Evolutionary conservation across 2,329 filamentous ascomycete species (phyloP).

Genomic region (Nemania sp.): DNA sequence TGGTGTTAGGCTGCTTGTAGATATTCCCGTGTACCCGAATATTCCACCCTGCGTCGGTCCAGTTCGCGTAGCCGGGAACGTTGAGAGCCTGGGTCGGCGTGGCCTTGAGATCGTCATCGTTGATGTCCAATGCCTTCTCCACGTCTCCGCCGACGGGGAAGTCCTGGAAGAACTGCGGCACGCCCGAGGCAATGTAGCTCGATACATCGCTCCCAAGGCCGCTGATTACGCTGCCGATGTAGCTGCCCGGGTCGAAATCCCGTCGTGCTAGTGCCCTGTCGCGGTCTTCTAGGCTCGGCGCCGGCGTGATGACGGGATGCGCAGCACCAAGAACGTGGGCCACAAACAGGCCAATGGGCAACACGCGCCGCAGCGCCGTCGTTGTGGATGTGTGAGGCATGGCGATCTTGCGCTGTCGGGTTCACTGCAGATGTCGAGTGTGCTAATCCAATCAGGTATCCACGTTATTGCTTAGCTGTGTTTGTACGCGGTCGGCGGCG

Average conservation of each 20-base stretch:
- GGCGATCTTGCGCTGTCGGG: too few relatives aligned
- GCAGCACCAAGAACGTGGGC: constrained; percentile 31
- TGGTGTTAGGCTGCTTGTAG: constrained; percentile 76
- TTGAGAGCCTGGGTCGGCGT: constrained; percentile 72
- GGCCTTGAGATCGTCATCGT: constrained; percentile 60
- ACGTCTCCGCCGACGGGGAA: constrained; percentile 66
- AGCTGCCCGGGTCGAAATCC: constrained; percentile 50
- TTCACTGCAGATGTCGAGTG: too few relatives aligned
- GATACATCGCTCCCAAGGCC: constrained; percentile 59
- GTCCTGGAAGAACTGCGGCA: constrained; percentile 69
- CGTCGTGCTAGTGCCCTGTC: constrained; percentile 42
- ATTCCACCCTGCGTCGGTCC: constrained; percentile 77
- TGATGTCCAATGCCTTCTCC: constrained; percentile 62
- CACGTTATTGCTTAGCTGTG: too few relatives aligned
- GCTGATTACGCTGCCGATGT: constrained; percentile 54
- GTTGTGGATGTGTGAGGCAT: too few relatives aligned
- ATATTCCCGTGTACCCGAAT: constrained; percentile 77
- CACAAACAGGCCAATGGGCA: constrained; percentile 27
- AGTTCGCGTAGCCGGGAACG: constrained; percentile 73
- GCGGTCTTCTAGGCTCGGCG: constrained; percentile 45
- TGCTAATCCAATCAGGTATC: too few relatives aligned
- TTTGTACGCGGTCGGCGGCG: too few relatives aligned
- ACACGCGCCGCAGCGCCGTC: constrained; percentile 23
- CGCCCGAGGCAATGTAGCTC: constrained; percentile 63
- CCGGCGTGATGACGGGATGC: constrained; percentile 53